Conservation (phyloP, 495 filamentous ascomycete genomes). For the Hypoxylon fuscum region DNA sequence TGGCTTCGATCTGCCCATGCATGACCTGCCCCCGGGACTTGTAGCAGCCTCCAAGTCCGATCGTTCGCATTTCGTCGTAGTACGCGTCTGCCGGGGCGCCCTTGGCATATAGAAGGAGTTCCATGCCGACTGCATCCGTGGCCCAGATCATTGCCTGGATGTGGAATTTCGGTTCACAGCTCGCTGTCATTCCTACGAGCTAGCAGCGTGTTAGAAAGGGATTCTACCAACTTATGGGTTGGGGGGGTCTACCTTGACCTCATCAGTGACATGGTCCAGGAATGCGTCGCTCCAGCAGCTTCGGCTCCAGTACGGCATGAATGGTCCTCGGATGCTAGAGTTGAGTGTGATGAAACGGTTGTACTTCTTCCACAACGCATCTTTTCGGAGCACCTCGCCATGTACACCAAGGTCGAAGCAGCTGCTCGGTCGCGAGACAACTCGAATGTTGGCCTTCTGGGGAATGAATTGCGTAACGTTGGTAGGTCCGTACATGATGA, state of each 20-base stretch:
- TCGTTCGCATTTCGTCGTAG: slow-evolving; percentile 7
- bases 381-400: slow-evolving; percentile 34
- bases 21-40: slow-evolving; percentile 25
- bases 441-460: slow-evolving; percentile 13
- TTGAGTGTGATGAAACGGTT: slow-evolving; percentile 46
- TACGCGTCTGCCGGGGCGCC: slow-evolving; percentile 8
- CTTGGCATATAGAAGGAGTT: slow-evolving; percentile 38
- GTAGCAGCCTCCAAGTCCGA: slow-evolving; percentile 37
- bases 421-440: slow-evolving; percentile 30
- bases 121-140: slow-evolving; percentile 46
- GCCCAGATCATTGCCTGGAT: slow-evolving; percentile 51
- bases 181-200: slow-evolving; percentile 47
- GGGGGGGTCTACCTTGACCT: slow-evolving; percentile 40
- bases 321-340: slow-evolving; percentile 46
- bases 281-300: slow-evolving; percentile 48
- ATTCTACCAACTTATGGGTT: background rate
- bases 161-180: slow-evolving; percentile 43
- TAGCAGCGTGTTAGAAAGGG: background rate
- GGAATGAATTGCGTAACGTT: slow-evolving; percentile 38
- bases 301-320: slow-evolving; percentile 42
- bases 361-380: slow-evolving; percentile 28
- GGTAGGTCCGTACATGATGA: slow-evolving; percentile 48
- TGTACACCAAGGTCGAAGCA: slow-evolving; percentile 43
- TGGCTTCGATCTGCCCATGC: slow-evolving; percentile 40
- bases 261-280: slow-evolving; percentile 39